Conservation (phyloP, 495 filamentous ascomycete species). For the Penicillium atrosanguineum region DNA sequence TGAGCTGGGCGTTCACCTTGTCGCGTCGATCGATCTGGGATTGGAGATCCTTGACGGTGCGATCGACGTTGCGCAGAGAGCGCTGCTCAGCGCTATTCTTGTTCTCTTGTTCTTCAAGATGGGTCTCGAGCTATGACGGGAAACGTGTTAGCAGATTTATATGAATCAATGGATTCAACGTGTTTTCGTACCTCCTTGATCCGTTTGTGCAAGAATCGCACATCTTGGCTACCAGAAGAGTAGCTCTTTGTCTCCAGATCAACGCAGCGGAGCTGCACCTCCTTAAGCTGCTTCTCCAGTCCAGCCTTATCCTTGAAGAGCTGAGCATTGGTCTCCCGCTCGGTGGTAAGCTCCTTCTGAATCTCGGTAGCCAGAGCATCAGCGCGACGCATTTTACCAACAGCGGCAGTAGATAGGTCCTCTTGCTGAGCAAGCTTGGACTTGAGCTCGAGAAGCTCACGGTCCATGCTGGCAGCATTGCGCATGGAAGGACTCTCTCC, state of each 20-base stretch:
- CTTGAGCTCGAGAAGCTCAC: slow-evolving; percentile 87
- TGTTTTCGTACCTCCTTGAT: slow-evolving; percentile 80
- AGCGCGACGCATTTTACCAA: slow-evolving; percentile 97
- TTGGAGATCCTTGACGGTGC: slow-evolving; percentile 90
- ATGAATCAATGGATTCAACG: too few species aligned
- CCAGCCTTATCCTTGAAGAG: slow-evolving; percentile 90
- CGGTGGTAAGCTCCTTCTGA: slow-evolving; percentile 90
- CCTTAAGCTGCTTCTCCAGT: slow-evolving; percentile 87
- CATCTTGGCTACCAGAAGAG: slow-evolving; percentile 88
- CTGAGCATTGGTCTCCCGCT: slow-evolving; percentile 77
- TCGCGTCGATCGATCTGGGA: slow-evolving; percentile 89
- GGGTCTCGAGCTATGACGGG: slow-evolving; percentile 74
- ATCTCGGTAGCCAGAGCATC: slow-evolving; percentile 85
- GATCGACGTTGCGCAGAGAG: slow-evolving; percentile 88
- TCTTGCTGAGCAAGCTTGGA: slow-evolving; percentile 87
- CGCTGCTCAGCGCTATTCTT: slow-evolving; percentile 76
- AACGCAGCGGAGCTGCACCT: slow-evolving; percentile 83
- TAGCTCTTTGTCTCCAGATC: slow-evolving; percentile 98
- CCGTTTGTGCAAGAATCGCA: slow-evolving; percentile 89
- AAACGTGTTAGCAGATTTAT: slow-evolving; percentile 12
- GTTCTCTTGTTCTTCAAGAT: slow-evolving; percentile 80
- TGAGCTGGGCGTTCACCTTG: slow-evolving; percentile 73
- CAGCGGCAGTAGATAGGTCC: slow-evolving; percentile 86
- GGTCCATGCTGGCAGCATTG: slow-evolving; percentile 86
- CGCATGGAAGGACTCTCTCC: slow-evolving; percentile 88